Evolutionary conservation across 257 asterid genomes (phyloP), one percentile per base, ranked within the genome.

Genomic region (Solanum paucissectum): DNA sequence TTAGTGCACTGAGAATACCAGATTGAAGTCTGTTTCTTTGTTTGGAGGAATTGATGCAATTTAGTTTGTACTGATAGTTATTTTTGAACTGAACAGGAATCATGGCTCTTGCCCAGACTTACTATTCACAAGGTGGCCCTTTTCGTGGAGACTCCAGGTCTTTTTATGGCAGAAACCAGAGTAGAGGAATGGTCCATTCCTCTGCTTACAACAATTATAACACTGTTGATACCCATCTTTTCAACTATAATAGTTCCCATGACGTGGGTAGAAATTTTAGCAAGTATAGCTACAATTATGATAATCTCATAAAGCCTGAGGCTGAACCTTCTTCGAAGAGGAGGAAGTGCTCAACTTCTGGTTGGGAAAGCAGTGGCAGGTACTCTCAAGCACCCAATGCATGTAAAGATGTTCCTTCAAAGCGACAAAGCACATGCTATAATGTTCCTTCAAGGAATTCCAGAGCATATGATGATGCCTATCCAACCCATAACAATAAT

Each of bases 51-150:
- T 52, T 46, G 58, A 29, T 84, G 84, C 20, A 66, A 25, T 86
- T 81, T 46, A 81, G 29, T 81, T 29, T 82, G 42, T 44, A 14
- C 32, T 85, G 44, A 42, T 84, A 42, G 34, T 18, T 64, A 73
- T 87, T 86, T 72, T 60, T 86, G 73, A 85, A 87, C 83, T 89
- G 90, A 81, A 86, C 94, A 93, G 96, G 91, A 87, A 89, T 77
- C 12, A 96, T 96, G 98, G 92, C 96, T 88, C 91, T 93, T 55
- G 94, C 94, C 29, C 94, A 89, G 90, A 86, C 92, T 86, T 92
- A 90, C 91, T 91, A 83, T 62, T 83, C 90, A 62, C 94, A 91
- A 87, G 94, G 90, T 81, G 93, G 91, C 37, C 93, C 91, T 81
- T 88, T 90, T 88, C 91, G 46, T n/a, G 89, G 91, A 36, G 93